phyloP scores from a whole-genome alignment of 1,284 basidiomycete species.

The Ustilago curta region DNA sequence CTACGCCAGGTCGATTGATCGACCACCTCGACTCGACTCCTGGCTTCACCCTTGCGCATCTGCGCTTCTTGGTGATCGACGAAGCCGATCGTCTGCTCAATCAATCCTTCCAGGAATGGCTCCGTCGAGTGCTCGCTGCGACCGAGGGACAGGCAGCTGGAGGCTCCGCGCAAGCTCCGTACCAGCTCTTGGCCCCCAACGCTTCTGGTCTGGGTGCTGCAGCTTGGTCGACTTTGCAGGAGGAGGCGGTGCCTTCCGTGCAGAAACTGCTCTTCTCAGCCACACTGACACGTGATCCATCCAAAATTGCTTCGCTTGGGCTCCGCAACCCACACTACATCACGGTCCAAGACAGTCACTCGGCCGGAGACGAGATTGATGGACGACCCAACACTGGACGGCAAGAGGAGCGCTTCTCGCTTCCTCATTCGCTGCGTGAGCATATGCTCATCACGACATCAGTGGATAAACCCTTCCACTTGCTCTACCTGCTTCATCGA shows the following conservation, averaged over 20 bases:
- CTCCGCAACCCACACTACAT: constrained; percentile 88
- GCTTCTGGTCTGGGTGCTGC: constrained; percentile 24
- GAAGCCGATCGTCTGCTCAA: constrained; percentile 95
- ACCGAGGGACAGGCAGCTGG: constrained; percentile 21
- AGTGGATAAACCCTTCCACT: constrained; percentile 85
- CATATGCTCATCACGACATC: constrained; percentile 85
- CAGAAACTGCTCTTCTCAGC: constrained; percentile 98
- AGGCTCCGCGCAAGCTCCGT: constrained; percentile 23
- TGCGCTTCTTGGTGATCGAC: constrained; percentile 95
- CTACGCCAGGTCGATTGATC: constrained; percentile 92
- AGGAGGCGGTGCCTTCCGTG: constrained; percentile 71
- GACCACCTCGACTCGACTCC: constrained; percentile 87
- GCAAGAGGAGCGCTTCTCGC: constrained; percentile 61
- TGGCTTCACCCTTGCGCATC: constrained; percentile 91
- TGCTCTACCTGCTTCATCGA: constrained; percentile 84
- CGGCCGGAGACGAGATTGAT: constrained; percentile 47
- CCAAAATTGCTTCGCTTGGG: constrained; percentile 85
- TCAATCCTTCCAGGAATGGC: constrained; percentile 96
- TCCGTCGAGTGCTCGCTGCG: constrained; percentile 52
- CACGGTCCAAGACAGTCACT: constrained; percentile 75
- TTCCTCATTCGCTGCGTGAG: constrained; percentile 60
- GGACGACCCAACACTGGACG: constrained; percentile 8
- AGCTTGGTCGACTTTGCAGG: constrained; percentile 30
- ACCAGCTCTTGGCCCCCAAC: constrained; percentile 16
- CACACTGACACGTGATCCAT: constrained; percentile 92